Percentiles rank a stretch among this genome's conserved stretches.
Conservation (phyloP, 768 basidiomycete genomes). For the Agrocybe praecox region DNA sequence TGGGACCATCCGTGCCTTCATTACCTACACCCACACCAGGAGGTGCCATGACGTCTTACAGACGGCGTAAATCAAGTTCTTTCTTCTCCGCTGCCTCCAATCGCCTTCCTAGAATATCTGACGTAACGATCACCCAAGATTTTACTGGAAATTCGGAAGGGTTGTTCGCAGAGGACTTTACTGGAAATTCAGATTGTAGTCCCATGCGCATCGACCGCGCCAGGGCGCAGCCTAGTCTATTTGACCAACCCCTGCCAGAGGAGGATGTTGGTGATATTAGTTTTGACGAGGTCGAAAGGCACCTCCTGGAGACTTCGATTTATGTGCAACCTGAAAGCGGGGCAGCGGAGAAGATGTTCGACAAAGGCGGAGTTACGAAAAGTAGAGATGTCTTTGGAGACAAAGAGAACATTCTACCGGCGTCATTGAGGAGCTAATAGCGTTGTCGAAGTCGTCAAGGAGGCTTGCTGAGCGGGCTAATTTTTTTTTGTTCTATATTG, state of each 20-base stretch:
- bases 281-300: conserved; percentile 48
- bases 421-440: not conserved
- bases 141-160: conserved; percentile 18
- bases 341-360: conserved; percentile 15
- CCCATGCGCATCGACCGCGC: conserved; percentile 51
- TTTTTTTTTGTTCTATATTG: not conserved
- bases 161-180: conserved; percentile 2
- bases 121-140: conserved; percentile 20
- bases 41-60: conserved; percentile 51
- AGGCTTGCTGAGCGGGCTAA: conserved; percentile 10
- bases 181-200: conserved; percentile 39
- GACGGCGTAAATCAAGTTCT: conserved; percentile 36
- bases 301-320: conserved; percentile 23
- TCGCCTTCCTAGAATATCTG: conserved; percentile 26
- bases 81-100: conserved; percentile 18
- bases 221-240: conserved; percentile 45
- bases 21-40: conserved; percentile 54
- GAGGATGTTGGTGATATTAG: conserved; percentile 59
- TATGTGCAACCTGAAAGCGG: conserved; percentile 19
- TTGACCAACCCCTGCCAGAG: conserved; percentile 62
- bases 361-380: conserved; percentile 20
- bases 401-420: conserved; percentile 53
- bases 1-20: conserved; percentile 41
- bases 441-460: not conserved
- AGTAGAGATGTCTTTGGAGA: conserved; percentile 44